A percentile compares a stretch with the other conserved stretches of the same genome.
These are phyloP conservation scores for Forsythia viridissima DNA, from an alignment of 257 asterid species.

Conservation along the genomic window DNA sequence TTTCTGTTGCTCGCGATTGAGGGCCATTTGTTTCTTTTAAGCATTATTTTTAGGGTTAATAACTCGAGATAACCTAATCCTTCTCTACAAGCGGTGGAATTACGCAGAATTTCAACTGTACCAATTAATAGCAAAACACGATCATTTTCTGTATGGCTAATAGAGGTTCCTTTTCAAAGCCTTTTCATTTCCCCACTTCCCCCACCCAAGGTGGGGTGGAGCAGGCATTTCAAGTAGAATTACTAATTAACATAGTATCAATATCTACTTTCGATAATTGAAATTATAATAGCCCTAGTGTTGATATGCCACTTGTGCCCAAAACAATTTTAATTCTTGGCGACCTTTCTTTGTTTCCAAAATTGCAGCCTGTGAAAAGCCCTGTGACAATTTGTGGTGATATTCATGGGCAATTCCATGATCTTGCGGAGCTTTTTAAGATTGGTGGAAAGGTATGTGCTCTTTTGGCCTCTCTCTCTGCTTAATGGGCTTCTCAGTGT, in stretches of 20 bases:
- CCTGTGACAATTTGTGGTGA: constrained; percentile 93
- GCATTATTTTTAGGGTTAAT: not conserved
- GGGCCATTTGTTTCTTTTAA: constrained; percentile 3
- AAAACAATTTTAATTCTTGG: constrained; percentile 1
- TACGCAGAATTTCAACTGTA: not conserved
- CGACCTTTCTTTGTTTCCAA: constrained; percentile 17
- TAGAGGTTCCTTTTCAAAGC: not conserved
- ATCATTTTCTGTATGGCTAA: not conserved
- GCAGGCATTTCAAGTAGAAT: not conserved
- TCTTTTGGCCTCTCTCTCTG: constrained; percentile 1
- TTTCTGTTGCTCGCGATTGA: constrained; percentile 1
- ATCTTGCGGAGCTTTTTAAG: constrained; percentile 83
- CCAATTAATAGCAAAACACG: too few species aligned
- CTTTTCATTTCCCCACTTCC: not conserved
- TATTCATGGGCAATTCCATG: constrained; percentile 88
- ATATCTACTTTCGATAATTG: not conserved
- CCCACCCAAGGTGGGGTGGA: not conserved
- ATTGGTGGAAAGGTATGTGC: constrained; percentile 77
- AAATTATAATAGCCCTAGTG: not conserved
- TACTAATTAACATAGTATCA: not conserved
- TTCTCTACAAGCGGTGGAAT: not conserved
- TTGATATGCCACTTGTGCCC: not conserved
- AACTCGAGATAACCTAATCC: not conserved
- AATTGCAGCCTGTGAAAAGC: constrained; percentile 78
- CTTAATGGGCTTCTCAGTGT: constrained; percentile 2